phyloP scores from a whole-genome alignment of 176 grass and related monocot genomes.

The Aegilops tauschii region DNA sequence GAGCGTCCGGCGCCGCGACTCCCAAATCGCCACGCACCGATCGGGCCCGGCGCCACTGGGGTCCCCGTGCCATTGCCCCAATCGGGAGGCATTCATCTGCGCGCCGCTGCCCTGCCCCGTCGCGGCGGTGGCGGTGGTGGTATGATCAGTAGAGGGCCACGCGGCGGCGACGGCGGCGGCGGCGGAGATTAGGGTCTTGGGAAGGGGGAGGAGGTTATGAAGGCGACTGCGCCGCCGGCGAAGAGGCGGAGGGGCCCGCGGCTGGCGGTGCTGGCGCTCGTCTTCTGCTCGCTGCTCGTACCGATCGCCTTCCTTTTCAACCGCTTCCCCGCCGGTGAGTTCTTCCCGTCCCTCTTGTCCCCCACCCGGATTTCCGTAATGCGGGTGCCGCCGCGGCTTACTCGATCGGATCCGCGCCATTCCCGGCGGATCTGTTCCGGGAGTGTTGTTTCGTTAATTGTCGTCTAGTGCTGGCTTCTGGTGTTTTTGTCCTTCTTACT shows the following conservation, averaged over 20 bases:
- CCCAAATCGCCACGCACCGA: slow-evolving; percentile 30
- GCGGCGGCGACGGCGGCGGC: background rate
- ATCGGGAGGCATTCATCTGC: slow-evolving; percentile 38
- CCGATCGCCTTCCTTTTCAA: slow-evolving; percentile 93
- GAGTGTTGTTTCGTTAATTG: background rate
- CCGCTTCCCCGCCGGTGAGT: slow-evolving; percentile 78
- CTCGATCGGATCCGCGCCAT: slow-evolving; percentile 41
- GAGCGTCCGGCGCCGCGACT: slow-evolving; percentile 38
- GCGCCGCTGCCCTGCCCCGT: slow-evolving; percentile 18
- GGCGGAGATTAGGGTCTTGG: slow-evolving; percentile 9
- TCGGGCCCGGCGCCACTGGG: slow-evolving; percentile 28
- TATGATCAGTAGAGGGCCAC: slow-evolving; percentile 40
- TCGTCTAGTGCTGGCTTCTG: slow-evolving; percentile 23
- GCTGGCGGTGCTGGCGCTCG: slow-evolving; percentile 86
- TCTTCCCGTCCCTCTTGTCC: background rate
- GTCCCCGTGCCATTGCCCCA: slow-evolving; percentile 26
- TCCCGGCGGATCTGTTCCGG: slow-evolving; percentile 40
- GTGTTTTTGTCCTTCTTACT: background rate
- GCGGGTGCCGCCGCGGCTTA: slow-evolving; percentile 18
- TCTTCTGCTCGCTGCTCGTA: slow-evolving; percentile 95
- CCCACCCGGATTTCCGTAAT: slow-evolving; percentile 32
- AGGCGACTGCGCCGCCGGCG: slow-evolving; percentile 73
- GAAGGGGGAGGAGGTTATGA: slow-evolving; percentile 53
- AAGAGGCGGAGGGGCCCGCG: slow-evolving; percentile 81
- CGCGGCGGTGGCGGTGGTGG: slow-evolving; percentile 32